These are phyloP conservation scores for Aphanomyces cochlioides DNA, from an alignment of 352 stramenopile species.

Conservation along the genomic window DNA sequence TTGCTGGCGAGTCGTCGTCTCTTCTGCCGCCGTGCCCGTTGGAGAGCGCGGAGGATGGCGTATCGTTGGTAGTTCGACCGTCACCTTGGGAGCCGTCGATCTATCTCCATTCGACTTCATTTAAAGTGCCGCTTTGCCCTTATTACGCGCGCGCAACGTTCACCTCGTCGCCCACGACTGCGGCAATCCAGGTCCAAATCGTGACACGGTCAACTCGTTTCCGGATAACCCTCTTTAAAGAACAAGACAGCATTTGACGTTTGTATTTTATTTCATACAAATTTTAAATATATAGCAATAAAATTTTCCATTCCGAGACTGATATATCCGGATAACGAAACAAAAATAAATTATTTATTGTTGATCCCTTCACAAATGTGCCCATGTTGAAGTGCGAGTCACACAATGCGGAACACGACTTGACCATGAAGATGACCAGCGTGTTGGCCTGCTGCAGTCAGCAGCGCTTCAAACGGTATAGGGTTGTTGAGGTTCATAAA, in stretches of 20 bases:
- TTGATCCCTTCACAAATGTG: neutral
- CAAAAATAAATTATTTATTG: no score
- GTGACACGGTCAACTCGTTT: neutral
- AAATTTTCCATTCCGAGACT: no score
- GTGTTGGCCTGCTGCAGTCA: neutral
- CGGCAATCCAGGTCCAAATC: no score
- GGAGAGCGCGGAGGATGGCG: neutral
- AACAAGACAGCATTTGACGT: neutral
- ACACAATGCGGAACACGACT: neutral
- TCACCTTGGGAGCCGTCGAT: neutral
- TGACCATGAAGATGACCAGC: neutral
- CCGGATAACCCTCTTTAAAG: neutral
- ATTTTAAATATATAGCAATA: no score
- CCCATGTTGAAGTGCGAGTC: neutral
- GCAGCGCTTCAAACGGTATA: neutral
- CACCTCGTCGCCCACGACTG: neutral
- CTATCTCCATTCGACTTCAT: conserved; percentile 1
- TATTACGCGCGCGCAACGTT: neutral
- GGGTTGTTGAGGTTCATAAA: neutral
- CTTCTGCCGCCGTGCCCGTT: neutral
- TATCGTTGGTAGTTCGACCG: conserved; percentile 10
- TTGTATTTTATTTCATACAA: no score
- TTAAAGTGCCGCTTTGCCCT: neutral
- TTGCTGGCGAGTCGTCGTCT: neutral
- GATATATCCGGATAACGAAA: no score